Evolutionary conservation across 495 filamentous ascomycete species (phyloP).

Genomic region (Aspergillus olivimuriae): DNA sequence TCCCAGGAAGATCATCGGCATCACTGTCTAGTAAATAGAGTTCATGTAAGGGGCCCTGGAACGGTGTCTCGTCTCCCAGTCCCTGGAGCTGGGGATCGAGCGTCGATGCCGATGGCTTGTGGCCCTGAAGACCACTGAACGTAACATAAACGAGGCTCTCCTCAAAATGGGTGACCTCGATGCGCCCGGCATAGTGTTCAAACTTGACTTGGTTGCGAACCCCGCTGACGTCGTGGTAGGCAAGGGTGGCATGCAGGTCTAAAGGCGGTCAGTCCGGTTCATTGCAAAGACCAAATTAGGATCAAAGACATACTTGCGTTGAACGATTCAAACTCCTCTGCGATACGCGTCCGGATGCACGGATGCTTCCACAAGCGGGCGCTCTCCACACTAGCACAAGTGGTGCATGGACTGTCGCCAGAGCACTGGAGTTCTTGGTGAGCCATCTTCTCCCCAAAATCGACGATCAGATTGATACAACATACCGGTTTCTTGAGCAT

Average conservation of each 20-base stretch:
- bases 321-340: slow-evolving; percentile 67
- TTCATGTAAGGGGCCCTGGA: slow-evolving; percentile 35
- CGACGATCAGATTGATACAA: neutral
- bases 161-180: slow-evolving; percentile 65
- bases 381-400: slow-evolving; percentile 70
- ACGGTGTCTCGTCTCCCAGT: slow-evolving; percentile 37
- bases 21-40: slow-evolving; percentile 59
- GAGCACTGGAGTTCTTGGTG: slow-evolving; percentile 49
- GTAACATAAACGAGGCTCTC: slow-evolving; percentile 48
- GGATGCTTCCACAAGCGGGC: slow-evolving; percentile 76
- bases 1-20: slow-evolving; percentile 57
- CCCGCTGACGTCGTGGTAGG: slow-evolving; percentile 56
- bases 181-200: slow-evolving; percentile 48
- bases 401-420: slow-evolving; percentile 69
- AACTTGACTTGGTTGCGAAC: slow-evolving; percentile 53
- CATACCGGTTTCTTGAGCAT: slow-evolving; percentile 75
- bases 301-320: slow-evolving; percentile 45
- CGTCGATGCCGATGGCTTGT: slow-evolving; percentile 35
- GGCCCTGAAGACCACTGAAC: slow-evolving; percentile 45
- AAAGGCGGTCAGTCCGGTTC: slow-evolving; percentile 10
- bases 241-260: slow-evolving; percentile 62
- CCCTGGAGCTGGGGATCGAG: slow-evolving; percentile 51
- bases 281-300: neutral
- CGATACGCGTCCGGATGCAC: slow-evolving; percentile 70
- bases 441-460: slow-evolving; percentile 4